Base-by-base conservation (phyloP, 352 stramenopile genomes). In the Globisporangium cystogenes region DNA sequence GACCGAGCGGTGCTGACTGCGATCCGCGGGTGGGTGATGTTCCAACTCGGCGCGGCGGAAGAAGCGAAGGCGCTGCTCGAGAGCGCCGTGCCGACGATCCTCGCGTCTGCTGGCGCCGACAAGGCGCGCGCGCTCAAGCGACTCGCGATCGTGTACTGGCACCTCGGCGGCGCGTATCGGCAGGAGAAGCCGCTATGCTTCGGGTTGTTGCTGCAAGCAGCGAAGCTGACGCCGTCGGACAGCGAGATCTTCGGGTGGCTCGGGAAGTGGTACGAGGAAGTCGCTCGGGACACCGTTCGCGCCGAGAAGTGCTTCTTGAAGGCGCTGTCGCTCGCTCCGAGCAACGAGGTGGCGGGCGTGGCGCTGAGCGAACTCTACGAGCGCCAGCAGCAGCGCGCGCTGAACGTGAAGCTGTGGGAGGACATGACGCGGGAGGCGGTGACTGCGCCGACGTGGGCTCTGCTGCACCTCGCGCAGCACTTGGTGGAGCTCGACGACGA, bases 291-390 rank as follows among this genome's bases (percentile, higher is more conserved):
- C 61, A 52, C 79, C 16, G 15, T 90, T 24, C 81, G 82, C 20
- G 85, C 82, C 1, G 82, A 93, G 46, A 95, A 95, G 51, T 95
- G 85, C 45, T 93, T 89, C 41, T 53, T 95, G 35, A 93, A 93
- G 50, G 81, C 85, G 20, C 67, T 95, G 20, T 74, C 79, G 21
- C 48, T 95, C 11, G 71, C 74, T 27, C 58, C 67, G 4, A 57
- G 57, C 1, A 70, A 87, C 27, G 72, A 86, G 35, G 51, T 86
- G 21, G 82, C 82, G 10, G 85, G 82, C 3, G 53, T 76, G 10
- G 57, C 73, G 18, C 57, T 95, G n/a, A 92, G 76, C n/a, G 62
- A 69, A 27, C 48, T 93, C 21, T 95, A 95, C 41, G 67, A 72
- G 15, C 23, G 70, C 23, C 79, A 90, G 49, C 64, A 52, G 16